Evolutionary conservation across 768 basidiomycete genomes (phyloP), one percentile per base, ranked within the genome.

Genomic region (Cytidiella melzeri): DNA sequence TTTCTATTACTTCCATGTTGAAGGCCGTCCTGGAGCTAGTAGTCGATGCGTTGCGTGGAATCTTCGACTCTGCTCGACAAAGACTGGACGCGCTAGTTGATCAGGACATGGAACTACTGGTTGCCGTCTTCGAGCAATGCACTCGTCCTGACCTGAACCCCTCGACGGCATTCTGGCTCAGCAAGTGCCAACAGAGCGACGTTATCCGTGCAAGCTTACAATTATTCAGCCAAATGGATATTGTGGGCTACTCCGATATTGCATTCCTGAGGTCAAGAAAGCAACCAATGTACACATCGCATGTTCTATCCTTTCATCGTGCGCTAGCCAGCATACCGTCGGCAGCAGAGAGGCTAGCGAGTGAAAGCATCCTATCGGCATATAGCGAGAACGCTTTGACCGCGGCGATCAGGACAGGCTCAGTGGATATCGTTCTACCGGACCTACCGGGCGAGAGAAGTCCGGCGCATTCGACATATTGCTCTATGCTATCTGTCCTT

Each of bases 271-370:
- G 84, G 19, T 60, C 76, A 1, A 77, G 79, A 40, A 83, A 82
- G 47, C 73, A 79, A 60, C 78, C 87, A 11, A 66, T 87, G 23
- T 91, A 91, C 59, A 74, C 85, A 0, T 81, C 86, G 0, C 85
- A 89, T 57, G 71, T 95, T 49, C 78, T 96, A 47, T 70, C 84
- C 25, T 89, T 96, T 70, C 92, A 95, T 60, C 85, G 92, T 72
- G 80, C 88, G 1, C 68, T 96, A 18, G 89, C 87, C 13, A 80
- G 80, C 51, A 75, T 87, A 46, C 79, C 84, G 0, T 74, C 79
- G 1, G 83, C 89, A 0, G 92, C 93, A 0, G 92, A 95, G 63
- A 72, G 87, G 50, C 77, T 96, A 21, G 91, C 92, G 4, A 83
- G 84, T 56, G 89, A 87, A 54, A 91, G 92, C 26, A 72, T 91